Conservation (phyloP, 2,329 filamentous ascomycete genomes). For the Fusarium albidum region DNA sequence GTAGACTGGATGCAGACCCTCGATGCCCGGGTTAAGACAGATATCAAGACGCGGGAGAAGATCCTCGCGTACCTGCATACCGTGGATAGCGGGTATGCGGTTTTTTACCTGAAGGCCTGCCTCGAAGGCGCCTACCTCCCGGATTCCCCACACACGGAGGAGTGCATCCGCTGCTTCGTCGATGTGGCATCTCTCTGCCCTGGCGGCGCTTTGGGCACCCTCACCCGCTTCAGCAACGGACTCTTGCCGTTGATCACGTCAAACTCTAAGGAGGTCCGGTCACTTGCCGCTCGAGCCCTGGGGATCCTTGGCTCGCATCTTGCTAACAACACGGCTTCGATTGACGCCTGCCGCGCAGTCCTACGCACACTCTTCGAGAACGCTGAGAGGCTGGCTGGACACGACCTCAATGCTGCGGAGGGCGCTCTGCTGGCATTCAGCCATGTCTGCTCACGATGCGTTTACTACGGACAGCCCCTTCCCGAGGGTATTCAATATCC, state of each 20-base stretch:
- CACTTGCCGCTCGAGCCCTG: constrained; percentile 72
- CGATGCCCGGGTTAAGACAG: constrained; percentile 75
- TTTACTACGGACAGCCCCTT: constrained; percentile 51
- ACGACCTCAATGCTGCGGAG: constrained; percentile 55
- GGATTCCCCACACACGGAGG: constrained; percentile 52
- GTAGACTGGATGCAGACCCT: constrained; percentile 87
- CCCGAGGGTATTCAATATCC: constrained; percentile 43
- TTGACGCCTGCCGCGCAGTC: constrained; percentile 38
- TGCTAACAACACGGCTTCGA: constrained; percentile 46
- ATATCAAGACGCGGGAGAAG: constrained; percentile 68
- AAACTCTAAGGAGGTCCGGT: constrained; percentile 74
- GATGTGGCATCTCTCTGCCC: constrained; percentile 62
- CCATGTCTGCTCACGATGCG: constrained; percentile 53
- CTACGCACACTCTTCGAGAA: constrained; percentile 55
- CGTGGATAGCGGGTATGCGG: constrained; percentile 49
- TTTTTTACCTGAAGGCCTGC: constrained; percentile 60
- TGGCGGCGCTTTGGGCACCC: constrained; percentile 56
- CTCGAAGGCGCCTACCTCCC: constrained; percentile 63
- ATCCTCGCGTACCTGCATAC: constrained; percentile 63
- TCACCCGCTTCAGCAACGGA: constrained; percentile 58
- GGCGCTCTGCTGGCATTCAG: constrained; percentile 56
- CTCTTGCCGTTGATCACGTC: constrained; percentile 71
- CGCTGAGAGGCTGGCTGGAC: constrained; percentile 52
- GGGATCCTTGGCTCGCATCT: constrained; percentile 80
- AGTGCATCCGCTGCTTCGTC: constrained; percentile 61